These are phyloP conservation scores for Cryptosporidium parvum DNA, from an alignment of 169 alveolate genomes.

Conservation along the genomic window DNA sequence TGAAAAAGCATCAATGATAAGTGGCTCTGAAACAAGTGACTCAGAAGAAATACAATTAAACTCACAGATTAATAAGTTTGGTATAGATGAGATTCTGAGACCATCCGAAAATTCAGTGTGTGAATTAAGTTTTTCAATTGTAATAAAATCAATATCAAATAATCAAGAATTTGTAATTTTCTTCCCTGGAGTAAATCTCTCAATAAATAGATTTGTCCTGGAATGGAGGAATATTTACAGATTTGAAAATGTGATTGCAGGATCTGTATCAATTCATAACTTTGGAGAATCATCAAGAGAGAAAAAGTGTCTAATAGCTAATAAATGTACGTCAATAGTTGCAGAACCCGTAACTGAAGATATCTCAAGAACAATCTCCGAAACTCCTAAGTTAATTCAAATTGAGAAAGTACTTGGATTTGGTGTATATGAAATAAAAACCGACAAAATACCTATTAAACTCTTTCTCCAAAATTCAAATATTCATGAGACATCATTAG, in stretches of 20 bases:
- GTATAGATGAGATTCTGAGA: conserved; percentile 8
- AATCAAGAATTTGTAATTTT: conserved; percentile 6
- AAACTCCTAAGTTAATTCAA: conserved; percentile 18
- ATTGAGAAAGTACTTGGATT: conserved; percentile 51
- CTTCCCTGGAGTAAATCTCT: conserved; percentile 41
- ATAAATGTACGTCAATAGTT: neutral
- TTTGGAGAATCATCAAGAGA: neutral
- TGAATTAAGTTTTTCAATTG: conserved; percentile 21
- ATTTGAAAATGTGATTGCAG: conserved; percentile 31
- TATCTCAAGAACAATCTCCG: neutral
- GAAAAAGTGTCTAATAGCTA: conserved; percentile 38
- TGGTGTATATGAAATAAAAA: conserved; percentile 40
- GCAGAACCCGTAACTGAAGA: neutral
- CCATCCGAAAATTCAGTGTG: neutral
- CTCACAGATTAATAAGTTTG: neutral
- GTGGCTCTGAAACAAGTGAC: neutral
- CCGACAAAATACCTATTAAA: conserved; percentile 11
- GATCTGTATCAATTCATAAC: conserved; percentile 12
- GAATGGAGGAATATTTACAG: conserved; percentile 27
- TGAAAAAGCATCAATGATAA: neutral
- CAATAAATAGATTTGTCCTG: conserved; percentile 29
- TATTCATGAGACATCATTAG: conserved; percentile 35
- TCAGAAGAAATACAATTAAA: neutral
- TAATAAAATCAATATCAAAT: neutral
- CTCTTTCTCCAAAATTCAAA: conserved; percentile 45